phyloP scores from a whole-genome alignment of 208 protist genomes.

The Trypanosoma theileri region DNA sequence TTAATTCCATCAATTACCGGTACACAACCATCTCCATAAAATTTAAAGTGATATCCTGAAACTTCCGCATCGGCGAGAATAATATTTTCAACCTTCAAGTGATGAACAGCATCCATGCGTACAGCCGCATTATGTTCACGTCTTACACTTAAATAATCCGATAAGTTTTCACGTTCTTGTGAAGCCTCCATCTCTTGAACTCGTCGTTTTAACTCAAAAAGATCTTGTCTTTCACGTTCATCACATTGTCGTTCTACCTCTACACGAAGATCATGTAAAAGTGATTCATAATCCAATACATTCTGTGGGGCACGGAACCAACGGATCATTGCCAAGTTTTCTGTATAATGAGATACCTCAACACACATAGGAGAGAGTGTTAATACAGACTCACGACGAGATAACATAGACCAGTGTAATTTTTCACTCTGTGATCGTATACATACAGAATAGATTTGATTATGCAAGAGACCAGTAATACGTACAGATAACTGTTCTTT shows the following conservation, averaged over 20 bases:
- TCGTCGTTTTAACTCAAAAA: slow-evolving; percentile 80
- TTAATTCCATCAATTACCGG: slow-evolving; percentile 28
- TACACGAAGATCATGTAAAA: slow-evolving; percentile 45
- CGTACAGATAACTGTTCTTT: slow-evolving; percentile 49
- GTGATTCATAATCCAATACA: slow-evolving; percentile 41
- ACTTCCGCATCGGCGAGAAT: slow-evolving; percentile 49
- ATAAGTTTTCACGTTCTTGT: slow-evolving; percentile 38
- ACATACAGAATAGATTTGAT: slow-evolving; percentile 81
- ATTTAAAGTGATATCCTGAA: slow-evolving; percentile 58
- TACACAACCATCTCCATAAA: slow-evolving; percentile 31
- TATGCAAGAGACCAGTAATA: slow-evolving; percentile 64
- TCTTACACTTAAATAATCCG: slow-evolving; percentile 51
- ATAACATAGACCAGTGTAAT: slow-evolving; percentile 83
- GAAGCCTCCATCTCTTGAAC: slow-evolving; percentile 76
- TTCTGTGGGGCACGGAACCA: slow-evolving; percentile 64
- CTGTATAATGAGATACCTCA: slow-evolving; percentile 63
- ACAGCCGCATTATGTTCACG: slow-evolving; percentile 71
- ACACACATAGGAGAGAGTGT: slow-evolving; percentile 72
- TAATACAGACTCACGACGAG: slow-evolving; percentile 73
- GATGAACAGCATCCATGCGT: slow-evolving; percentile 67
- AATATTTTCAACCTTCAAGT: slow-evolving; percentile 71
- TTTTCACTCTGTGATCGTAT: slow-evolving; percentile 80
- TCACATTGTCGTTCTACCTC: slow-evolving; percentile 73
- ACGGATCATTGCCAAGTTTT: slow-evolving; percentile 58
- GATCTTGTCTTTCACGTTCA: slow-evolving; percentile 74